These are phyloP conservation scores for Serendipita sp. DNA, from an alignment of 768 basidiomycete genomes.

Conservation along the genomic window DNA sequence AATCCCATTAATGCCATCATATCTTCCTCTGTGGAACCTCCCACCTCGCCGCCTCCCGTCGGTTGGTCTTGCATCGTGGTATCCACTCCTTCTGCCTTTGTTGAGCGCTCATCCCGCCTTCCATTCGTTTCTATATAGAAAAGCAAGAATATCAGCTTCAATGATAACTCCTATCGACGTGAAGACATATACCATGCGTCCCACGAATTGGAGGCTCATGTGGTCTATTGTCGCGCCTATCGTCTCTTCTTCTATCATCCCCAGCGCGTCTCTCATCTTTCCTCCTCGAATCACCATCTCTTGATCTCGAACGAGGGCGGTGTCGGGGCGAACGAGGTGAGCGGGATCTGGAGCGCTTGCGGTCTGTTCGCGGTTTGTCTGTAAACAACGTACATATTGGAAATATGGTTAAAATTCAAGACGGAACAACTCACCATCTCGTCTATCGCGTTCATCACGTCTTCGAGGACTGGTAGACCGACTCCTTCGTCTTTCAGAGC, in stretches of 20 bases:
- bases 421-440: background rate
- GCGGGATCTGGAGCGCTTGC: constrained; percentile 12
- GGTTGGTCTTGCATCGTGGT: constrained; percentile 24
- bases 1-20: constrained; percentile 91
- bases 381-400: constrained; percentile 8
- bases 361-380: constrained; percentile 14
- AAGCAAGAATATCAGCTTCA: constrained; percentile 15
- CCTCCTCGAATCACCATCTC: background rate
- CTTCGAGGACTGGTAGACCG: constrained; percentile 20
- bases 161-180: background rate
- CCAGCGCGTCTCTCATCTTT: constrained; percentile 8
- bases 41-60: constrained; percentile 14
- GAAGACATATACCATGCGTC: constrained; percentile 18
- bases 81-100: constrained; percentile 27
- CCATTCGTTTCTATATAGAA: constrained; percentile 17
- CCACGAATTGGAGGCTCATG: constrained; percentile 23
- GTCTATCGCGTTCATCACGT: constrained; percentile 7
- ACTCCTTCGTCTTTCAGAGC: constrained; percentile 25
- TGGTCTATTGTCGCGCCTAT: constrained; percentile 16
- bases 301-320: constrained; percentile 6
- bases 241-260: constrained; percentile 5
- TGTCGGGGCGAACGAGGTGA: background rate
- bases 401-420: background rate
- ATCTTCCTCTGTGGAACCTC: constrained; percentile 33
- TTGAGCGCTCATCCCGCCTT: constrained; percentile 12